phyloP scores from a whole-genome alignment of 805 yeast genomes.

The Tetrapisispora phaffii region DNA sequence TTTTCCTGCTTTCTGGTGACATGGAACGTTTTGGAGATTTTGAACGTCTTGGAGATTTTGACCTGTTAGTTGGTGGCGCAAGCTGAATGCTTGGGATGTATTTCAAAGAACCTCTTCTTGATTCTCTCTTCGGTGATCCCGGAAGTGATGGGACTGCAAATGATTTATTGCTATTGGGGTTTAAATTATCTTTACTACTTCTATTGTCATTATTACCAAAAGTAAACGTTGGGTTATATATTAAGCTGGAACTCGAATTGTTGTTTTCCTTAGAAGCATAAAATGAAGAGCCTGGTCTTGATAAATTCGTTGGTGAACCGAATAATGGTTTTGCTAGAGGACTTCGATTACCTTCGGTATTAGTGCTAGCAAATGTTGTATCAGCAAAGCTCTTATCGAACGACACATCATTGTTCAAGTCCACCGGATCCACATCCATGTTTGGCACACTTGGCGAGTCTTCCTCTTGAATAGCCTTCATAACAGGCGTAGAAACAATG shows the following conservation, averaged over 20 bases:
- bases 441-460: slow-evolving; percentile 13
- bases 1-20: slow-evolving; percentile 7
- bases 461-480: slow-evolving; percentile 25
- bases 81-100: slow-evolving; percentile 25
- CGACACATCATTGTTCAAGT: slow-evolving; percentile 7
- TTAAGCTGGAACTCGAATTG: slow-evolving; percentile 28
- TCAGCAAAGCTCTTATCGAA: background rate
- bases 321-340: background rate
- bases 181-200: background rate
- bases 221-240: slow-evolving; percentile 24
- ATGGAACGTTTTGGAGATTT: slow-evolving; percentile 20
- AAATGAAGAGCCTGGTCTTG: slow-evolving; percentile 15
- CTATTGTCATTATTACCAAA: slow-evolving; percentile 20
- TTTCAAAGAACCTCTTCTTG: slow-evolving; percentile 21
- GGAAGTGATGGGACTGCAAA: background rate
- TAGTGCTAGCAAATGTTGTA: background rate
- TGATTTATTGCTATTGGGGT: background rate
- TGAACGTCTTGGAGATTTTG: slow-evolving; percentile 23
- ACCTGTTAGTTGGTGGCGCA: slow-evolving; percentile 25
- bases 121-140: slow-evolving; percentile 6
- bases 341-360: background rate
- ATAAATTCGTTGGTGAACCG: background rate
- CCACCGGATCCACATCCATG: slow-evolving; percentile 2
- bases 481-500: slow-evolving; percentile 13
- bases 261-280: slow-evolving; percentile 24